Conservation (phyloP, 495 filamentous ascomycete genomes). For the Achaetomiella virescens region DNA sequence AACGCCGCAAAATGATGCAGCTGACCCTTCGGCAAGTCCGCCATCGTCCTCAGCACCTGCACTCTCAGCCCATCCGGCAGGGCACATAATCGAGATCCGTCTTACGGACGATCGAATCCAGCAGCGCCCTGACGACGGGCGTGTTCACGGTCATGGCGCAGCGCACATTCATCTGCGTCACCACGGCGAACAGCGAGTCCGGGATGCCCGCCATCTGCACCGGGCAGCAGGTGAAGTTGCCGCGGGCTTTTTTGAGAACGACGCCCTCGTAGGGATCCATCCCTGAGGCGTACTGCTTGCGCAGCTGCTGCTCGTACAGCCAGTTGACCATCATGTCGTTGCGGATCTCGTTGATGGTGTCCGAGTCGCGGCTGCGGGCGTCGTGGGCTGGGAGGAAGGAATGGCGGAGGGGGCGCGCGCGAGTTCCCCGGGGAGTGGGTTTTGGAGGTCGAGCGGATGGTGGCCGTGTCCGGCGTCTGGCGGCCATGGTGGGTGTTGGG, state of each 20-base stretch:
- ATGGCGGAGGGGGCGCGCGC: slow-evolving; percentile 16
- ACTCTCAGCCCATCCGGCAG: slow-evolving; percentile 66
- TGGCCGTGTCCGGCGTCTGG: slow-evolving; percentile 7
- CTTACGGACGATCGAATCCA: slow-evolving; percentile 59
- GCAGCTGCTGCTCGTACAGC: slow-evolving; percentile 66
- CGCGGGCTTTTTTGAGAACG: slow-evolving; percentile 57
- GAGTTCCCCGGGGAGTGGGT: slow-evolving; percentile 5
- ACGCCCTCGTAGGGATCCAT: slow-evolving; percentile 57
- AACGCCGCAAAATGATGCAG: slow-evolving; percentile 76
- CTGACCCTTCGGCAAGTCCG: slow-evolving; percentile 57
- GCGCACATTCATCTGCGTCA: slow-evolving; percentile 54
- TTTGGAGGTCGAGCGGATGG: slow-evolving; percentile 5
- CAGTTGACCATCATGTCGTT: slow-evolving; percentile 79
- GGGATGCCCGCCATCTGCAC: slow-evolving; percentile 53
- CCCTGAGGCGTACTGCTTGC: slow-evolving; percentile 54
- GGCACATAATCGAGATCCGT: slow-evolving; percentile 66
- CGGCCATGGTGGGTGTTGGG: neutral
- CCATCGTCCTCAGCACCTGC: slow-evolving; percentile 63
- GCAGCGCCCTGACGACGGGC: slow-evolving; percentile 25
- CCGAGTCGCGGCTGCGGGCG: slow-evolving; percentile 34
- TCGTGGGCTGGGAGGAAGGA: slow-evolving; percentile 45
- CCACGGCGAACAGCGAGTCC: slow-evolving; percentile 51
- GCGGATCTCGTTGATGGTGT: slow-evolving; percentile 48
- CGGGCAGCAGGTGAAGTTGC: slow-evolving; percentile 64
- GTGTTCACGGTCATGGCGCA: slow-evolving; percentile 71